Evolutionary conservation across 495 filamentous ascomycete genomes (phyloP), one percentile per base, ranked within the genome.

Genomic region (Podospora appendiculata): DNA sequence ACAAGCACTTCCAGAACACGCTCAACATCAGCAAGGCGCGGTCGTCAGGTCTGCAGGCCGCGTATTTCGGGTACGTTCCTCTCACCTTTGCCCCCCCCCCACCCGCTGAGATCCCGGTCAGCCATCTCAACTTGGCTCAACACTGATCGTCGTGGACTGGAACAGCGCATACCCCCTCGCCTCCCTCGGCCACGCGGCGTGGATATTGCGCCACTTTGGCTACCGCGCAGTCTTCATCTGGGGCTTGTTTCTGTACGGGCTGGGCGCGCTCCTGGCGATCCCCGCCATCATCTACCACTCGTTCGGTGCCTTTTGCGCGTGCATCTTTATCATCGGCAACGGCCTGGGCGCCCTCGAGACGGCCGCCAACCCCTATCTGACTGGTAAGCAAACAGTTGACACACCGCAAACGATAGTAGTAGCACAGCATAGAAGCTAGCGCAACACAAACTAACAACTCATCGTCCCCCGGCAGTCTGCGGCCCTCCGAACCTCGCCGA

Each of bases 311-410:
- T 88, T 88, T 69, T 86, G 84, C 58, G 78, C 77, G n/a, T 71
- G 72, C 59, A 83, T 86, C 58, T 86, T 88, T 66, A 77, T 88
- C 58, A 82, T 88, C 51, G 84, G 84, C 14, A 76, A 75, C 52
- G 85, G 85, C 12, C 74, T 89, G 0, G 80, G 78, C 3, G 80
- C 82, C 1, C 78, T 89, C 48, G 86, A 89, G 60, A 87, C 85
- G 1, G 77, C 79, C 1, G 86, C 86, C 7, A 83, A 88, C 56
- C 81, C 58, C 0, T 64, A 64, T 55, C 57, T 62, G 32, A 52
- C 58, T 17, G 59, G 55, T 54, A 33, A 13, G 43, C 25, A 25
- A 25, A 25, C 25, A 25, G 5, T 5, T n/a, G n/a, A n/a, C 25
- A 25, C 25, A 25, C 25, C 25, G n/a, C n/a, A n/a, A n/a, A n/a